Base-by-base conservation (phyloP, 495 filamentous ascomycete genomes). In the Hypoxylon crocopeplum region DNA sequence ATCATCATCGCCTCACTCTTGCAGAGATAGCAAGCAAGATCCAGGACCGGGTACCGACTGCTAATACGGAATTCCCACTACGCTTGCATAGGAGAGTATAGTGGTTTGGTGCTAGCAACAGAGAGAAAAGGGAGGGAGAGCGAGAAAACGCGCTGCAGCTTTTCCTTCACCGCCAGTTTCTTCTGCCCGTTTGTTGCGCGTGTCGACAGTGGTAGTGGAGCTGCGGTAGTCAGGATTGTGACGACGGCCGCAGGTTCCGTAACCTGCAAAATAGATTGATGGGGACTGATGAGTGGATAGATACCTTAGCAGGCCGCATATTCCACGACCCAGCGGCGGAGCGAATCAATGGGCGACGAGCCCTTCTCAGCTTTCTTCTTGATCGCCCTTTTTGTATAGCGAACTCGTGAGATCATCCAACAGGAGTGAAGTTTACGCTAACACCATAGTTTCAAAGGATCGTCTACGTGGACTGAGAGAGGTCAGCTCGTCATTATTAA, bases 401-500 rank as follows among this genome's bases (percentile, higher is more conserved):
- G 13, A 7, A 55, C 17, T 55, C 3, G 49, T 56, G 38, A 55
- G 39, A 25, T 50, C 45, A 57, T 51, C 38, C 37, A 5, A 50
- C 5, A 13, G 2, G 29, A 32, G 38, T 46, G 36, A 8, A 39
- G 7, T 50, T 15, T 47, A 8, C 39, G 30, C 46, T 53, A 45
- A 27, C 24, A 53, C 17, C 2, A 17, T 38, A 37, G 16, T 36
- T 24, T 8, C 12, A 48, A 11, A 50, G 36, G 50, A 55, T 42
- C 22, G 25, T 39, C 47, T 53, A 49, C 34, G 41, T 48, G 42
- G 42, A 56, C 11, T 20, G 16, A 16, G 12, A 48, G 49, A 52
- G 45, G 30, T 46, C 17, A 55, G 39, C 49, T 56, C 55, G 49
- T 46, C 45, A 59, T 63, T 63, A 64, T 64, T 64, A 64, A 64